phyloP scores from a whole-genome alignment of 768 basidiomycete species.

The Phallus indusiatus region DNA sequence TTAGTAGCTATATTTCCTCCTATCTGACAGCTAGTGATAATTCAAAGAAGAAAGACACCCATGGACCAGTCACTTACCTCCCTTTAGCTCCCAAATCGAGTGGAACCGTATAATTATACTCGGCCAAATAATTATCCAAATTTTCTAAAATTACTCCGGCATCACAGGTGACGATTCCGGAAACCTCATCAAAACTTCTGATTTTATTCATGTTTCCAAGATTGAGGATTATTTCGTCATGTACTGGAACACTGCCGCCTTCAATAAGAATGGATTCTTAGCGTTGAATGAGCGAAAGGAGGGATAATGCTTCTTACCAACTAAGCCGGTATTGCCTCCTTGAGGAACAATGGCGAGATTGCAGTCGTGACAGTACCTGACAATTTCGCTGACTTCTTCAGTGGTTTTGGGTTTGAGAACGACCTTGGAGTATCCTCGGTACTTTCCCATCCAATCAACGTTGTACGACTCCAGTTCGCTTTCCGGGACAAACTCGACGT shows the following conservation, averaged over 20 bases:
- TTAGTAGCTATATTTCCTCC: slow-evolving; percentile 97
- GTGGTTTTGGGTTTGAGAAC: slow-evolving; percentile 86
- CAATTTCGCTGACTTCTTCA: slow-evolving; percentile 77
- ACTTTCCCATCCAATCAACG: slow-evolving; percentile 95
- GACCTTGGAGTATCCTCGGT: slow-evolving; percentile 71
- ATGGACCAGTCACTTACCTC: slow-evolving; percentile 40
- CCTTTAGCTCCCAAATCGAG: slow-evolving; percentile 94
- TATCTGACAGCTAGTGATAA: slow-evolving; percentile 72
- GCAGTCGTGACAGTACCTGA: slow-evolving; percentile 77
- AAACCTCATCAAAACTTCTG: slow-evolving; percentile 75
- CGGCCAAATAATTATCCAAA: slow-evolving; percentile 76
- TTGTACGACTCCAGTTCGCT: slow-evolving; percentile 76
- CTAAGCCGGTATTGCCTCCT: slow-evolving; percentile 96
- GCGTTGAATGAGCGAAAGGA: neutral
- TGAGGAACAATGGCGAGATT: slow-evolving; percentile 91
- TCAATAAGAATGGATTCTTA: slow-evolving; percentile 16
- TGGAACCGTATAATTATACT: slow-evolving; percentile 92
- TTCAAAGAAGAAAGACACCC: neutral
- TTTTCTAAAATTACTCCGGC: slow-evolving; percentile 90
- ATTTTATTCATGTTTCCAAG: slow-evolving; percentile 75
- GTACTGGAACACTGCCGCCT: slow-evolving; percentile 72
- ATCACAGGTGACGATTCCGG: slow-evolving; percentile 86
- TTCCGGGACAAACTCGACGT: slow-evolving; percentile 17
- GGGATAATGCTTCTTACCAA: slow-evolving; percentile 37
- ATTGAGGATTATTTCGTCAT: slow-evolving; percentile 81